Base-by-base conservation (phyloP, 2,329 filamentous ascomycete genomes). In the Whalleya microplaca region DNA sequence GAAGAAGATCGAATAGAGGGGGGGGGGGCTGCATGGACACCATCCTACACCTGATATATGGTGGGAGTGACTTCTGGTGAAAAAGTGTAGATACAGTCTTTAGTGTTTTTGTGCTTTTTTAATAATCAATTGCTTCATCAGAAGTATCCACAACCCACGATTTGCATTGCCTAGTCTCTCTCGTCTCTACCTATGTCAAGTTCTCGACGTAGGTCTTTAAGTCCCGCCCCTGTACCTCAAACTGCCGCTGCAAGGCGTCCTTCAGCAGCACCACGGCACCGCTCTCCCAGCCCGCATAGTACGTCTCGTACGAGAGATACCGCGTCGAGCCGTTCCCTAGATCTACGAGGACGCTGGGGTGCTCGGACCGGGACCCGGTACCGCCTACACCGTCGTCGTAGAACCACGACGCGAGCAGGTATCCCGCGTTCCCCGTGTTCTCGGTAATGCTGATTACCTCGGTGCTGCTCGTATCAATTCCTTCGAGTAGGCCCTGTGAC, bases 251-350 rank as follows among this genome's bases (percentile, higher is more conserved):
- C 27, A 66, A 47, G 45, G 56, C 45, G 2, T 50, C 45, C 29
- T 55, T 53, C 9, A 65, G 40, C 9, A 64, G 41, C 8, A 55
- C 56, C 8, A 70, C 56, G 6, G 44, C 21, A 4, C 50, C 54
- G 6, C 63, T 66, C 7, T 52, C 16, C 40, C 61, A 53, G 4
- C 62, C 64, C 6, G 58, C 43, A 43, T 69, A 70, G 42, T 67
- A 70, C 18, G 67, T 69, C 55, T 69, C 68, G 45, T 66, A 70
- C 18, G 66, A 69, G 9, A 69, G 47, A 41, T 66, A 64, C 29
- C 62, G 55, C 6, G 68, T 69, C 14, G 59, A 58, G 2, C 59
- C 62, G 21, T 63, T 48, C 2, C 62, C 66, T n/a, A 57, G 21
- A 12, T 62, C 59, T 18, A 65, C 57, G 18, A 69, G 55, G 14